A percentile compares a stretch with the other conserved stretches of the same genome.
These are phyloP conservation scores for Fulvia fulva DNA, from an alignment of 2,329 filamentous ascomycete genomes.

Conservation along the genomic window DNA sequence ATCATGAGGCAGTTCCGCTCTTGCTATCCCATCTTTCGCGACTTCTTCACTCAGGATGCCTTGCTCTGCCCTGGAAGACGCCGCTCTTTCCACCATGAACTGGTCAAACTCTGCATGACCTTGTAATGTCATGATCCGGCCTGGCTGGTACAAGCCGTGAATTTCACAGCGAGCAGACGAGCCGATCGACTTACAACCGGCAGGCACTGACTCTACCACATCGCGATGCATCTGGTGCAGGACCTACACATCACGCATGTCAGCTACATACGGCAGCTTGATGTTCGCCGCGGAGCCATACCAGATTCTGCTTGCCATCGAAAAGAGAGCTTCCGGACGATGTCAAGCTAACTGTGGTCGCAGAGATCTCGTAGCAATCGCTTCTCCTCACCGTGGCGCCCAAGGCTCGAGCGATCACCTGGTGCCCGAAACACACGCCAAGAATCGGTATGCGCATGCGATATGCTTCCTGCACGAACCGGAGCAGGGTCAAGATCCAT, in stretches of 20 bases:
- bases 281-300: not conserved
- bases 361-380: not conserved
- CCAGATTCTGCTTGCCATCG: not conserved
- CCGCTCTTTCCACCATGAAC: not conserved
- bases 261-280: not conserved
- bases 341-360: not conserved
- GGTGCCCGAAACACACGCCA: not conserved
- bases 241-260: not conserved
- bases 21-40: not conserved
- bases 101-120: not conserved
- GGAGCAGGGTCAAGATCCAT: not conserved
- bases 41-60: not conserved
- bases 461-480: not conserved
- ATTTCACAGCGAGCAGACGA: not conserved
- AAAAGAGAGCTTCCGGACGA: not conserved
- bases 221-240: not conserved
- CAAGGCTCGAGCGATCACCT: not conserved
- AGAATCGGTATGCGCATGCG: not conserved
- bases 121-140: not conserved
- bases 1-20: not conserved
- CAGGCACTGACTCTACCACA: not conserved
- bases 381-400: not conserved
- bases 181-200: not conserved
- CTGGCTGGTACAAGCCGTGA: not conserved
- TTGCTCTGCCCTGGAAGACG: not conserved